Base-by-base conservation (phyloP, 768 basidiomycete species). In the Dioszegia aurantiaca region DNA sequence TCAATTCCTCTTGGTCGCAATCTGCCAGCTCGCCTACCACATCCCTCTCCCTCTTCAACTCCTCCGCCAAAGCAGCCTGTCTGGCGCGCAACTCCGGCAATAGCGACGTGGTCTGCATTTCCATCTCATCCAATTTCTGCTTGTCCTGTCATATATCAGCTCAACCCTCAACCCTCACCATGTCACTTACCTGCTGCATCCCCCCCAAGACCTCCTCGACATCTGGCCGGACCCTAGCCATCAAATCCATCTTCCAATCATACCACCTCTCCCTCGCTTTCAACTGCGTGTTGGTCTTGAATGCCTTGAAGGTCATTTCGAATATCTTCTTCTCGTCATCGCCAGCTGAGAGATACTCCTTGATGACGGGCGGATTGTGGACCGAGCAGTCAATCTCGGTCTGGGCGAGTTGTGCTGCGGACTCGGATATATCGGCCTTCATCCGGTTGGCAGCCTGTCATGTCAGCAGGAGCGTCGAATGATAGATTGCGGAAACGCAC, bases 191-290 rank as follows among this genome's bases (percentile, higher is more conserved):
- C 73, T 87, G 82, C 56, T 56, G 60, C 62, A 79, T 68, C 42
- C 74, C 73, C 46, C 58, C 51, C 2, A 47, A 24, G 4, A 61
- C 72, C 53, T 85, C 84, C 67, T 78, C 81, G 77, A 95, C 77
- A 70, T 97, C 92, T 73, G 80, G 83, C 75, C 83, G 76, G 27
- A 78, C 60, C 19, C 61, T 61, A 24, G 60, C 51, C 42, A 76
- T 63, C 49, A 76, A 58, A 14, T 64, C 60, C 30, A 58, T 60
- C 58, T 70, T 68, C 77, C 77, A 78, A 24, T 74, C 68, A 55
- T 76, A 72, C 77, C 77, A 78, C 48, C 61, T 58, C 43, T 65
- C 65, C 41, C 68, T 64, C 23, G 70, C 72, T 47, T 65, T 70
- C 23, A 76, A 59, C 23, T 75, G 75, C 4, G 75, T 74, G 57